phyloP scores from a whole-genome alignment of 306 rosid genomes.

The Medicago lupulina region DNA sequence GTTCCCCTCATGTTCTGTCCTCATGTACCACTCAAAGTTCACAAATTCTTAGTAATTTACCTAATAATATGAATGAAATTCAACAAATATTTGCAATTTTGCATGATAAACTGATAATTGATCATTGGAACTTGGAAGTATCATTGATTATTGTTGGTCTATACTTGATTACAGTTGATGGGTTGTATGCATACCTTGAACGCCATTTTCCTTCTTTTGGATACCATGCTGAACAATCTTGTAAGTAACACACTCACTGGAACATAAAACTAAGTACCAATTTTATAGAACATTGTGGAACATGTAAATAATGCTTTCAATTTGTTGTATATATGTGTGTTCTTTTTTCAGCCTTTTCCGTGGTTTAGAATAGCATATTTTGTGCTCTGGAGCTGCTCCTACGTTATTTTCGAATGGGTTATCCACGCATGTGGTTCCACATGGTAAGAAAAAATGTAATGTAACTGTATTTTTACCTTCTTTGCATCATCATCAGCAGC shows the following conservation, averaged over 20 bases:
- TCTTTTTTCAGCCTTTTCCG: slow-evolving; percentile 75
- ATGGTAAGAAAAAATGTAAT: slow-evolving; percentile 34
- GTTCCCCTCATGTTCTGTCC: no score
- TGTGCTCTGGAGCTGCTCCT: slow-evolving; percentile 74
- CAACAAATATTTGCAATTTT: not conserved
- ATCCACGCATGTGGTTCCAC: slow-evolving; percentile 51
- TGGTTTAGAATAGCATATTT: slow-evolving; percentile 78
- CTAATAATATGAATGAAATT: not conserved
- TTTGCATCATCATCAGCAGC: slow-evolving; percentile 4
- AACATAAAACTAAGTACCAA: not conserved
- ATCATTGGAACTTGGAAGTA: not conserved
- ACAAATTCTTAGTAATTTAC: not conserved
- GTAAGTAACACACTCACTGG: slow-evolving; percentile 51
- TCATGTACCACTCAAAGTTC: no score
- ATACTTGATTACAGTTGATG: slow-evolving; percentile 64
- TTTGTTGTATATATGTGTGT: not conserved
- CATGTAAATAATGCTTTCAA: not conserved
- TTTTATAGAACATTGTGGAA: not conserved
- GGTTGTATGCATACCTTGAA: slow-evolving; percentile 78
- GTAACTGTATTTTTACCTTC: slow-evolving; percentile 3
- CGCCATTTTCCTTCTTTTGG: slow-evolving; percentile 67
- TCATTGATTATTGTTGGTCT: slow-evolving; percentile 18
- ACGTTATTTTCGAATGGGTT: slow-evolving; percentile 74
- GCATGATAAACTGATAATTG: not conserved
- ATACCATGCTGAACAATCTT: slow-evolving; percentile 73